phyloP scores from a whole-genome alignment of 31 red algal species.

The Endocladia muricata region DNA sequence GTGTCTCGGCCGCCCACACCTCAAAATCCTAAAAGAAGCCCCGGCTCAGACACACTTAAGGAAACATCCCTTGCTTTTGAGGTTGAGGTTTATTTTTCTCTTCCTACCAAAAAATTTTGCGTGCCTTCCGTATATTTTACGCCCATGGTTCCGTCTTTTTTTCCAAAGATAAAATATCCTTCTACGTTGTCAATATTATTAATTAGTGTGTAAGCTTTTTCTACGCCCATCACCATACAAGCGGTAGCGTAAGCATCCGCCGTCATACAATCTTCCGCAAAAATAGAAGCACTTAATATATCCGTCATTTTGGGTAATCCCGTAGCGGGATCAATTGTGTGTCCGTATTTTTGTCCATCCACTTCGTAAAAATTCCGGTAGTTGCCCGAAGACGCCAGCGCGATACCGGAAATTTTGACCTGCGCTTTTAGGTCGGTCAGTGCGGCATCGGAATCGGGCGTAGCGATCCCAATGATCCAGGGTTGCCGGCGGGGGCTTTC shows the following conservation, averaged over 20 bases:
- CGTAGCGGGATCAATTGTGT: conserved; percentile 6
- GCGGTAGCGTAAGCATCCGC: conserved; percentile 21
- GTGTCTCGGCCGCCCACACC: no score
- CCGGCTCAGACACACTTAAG: no score
- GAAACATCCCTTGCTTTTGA: no score
- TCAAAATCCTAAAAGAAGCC: no score
- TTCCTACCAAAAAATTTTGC: no score
- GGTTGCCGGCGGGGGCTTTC: neutral
- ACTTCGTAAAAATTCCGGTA: conserved; percentile 19
- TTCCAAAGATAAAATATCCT: no score
- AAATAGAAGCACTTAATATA: neutral
- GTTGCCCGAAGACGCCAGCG: conserved; percentile 1
- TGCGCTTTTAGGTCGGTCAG: neutral
- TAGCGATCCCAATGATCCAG: neutral
- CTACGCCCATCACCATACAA: conserved; percentile 6
- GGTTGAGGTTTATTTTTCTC: no score
- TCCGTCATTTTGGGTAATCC: neutral
- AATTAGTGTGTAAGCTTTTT: no score
- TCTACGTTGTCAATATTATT: no score
- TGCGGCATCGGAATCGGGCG: neutral
- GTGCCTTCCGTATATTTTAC: no score
- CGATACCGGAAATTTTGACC: neutral
- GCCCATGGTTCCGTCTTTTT: no score
- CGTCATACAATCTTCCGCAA: neutral
- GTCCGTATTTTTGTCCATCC: neutral